A percentile compares a stretch with the other conserved stretches of the same genome.
Evolutionary conservation across 257 asterid genomes (phyloP).

Genomic region (Fraxinus anomala): DNA sequence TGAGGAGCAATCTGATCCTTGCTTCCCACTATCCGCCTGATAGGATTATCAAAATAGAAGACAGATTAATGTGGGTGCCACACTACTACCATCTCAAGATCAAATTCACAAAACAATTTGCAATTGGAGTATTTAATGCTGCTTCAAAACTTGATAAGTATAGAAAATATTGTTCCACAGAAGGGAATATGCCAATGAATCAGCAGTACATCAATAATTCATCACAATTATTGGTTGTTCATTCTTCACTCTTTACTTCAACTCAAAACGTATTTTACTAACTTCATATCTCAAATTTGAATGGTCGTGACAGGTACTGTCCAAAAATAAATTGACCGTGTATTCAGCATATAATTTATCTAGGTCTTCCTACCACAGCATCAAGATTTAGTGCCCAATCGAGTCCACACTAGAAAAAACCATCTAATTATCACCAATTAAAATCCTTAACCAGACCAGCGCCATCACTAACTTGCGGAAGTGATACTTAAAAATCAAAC

Average conservation of each 20-base stretch:
- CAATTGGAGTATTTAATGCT: not conserved
- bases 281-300: not conserved
- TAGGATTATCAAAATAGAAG: not conserved
- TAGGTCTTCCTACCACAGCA: not conserved
- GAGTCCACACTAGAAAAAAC: not conserved
- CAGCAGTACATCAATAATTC: not conserved
- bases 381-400: not conserved
- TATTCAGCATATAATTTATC: not conserved
- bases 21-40: slow-evolving; percentile 76
- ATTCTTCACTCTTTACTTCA: not conserved
- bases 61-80: not conserved
- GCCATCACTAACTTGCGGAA: not conserved
- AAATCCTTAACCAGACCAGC: not conserved
- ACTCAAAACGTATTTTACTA: not conserved
- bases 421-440: not conserved
- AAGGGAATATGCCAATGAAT: not conserved
- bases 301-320: not conserved
- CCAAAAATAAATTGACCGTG: not conserved
- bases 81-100: not conserved
- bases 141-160: slow-evolving; percentile 1
- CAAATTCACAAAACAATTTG: not conserved
- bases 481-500: not conserved
- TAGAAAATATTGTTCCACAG: not conserved
- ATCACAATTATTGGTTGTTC: not conserved
- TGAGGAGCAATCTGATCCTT: slow-evolving; percentile 60